These are phyloP conservation scores for Fraxinus pennsylvanica DNA, from an alignment of 257 asterid genomes.

Conservation along the genomic window DNA sequence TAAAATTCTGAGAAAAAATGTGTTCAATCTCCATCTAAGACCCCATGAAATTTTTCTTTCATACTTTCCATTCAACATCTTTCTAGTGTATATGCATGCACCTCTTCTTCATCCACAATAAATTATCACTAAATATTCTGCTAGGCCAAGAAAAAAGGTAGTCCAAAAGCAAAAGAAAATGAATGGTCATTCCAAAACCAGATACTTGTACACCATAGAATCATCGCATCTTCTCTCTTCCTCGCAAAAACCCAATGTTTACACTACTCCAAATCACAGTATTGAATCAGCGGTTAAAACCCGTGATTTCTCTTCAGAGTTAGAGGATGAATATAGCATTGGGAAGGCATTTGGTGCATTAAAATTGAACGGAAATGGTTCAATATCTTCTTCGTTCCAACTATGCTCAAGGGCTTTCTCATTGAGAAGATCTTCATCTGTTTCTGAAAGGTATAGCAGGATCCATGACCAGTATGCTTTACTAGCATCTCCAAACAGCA, in stretches of 20 bases:
- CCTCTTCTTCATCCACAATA: not conserved
- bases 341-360: constrained; percentile 17
- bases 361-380: constrained; percentile 30
- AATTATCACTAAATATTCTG: not conserved
- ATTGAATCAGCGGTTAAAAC: not conserved
- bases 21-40: not conserved
- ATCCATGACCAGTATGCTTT: constrained; percentile 42
- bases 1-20: not conserved
- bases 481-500: constrained; percentile 19
- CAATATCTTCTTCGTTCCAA: constrained; percentile 29
- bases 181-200: constrained; percentile 36
- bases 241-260: constrained; percentile 10
- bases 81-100: not conserved
- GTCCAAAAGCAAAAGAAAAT: constrained; percentile 19
- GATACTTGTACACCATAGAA: constrained; percentile 27
- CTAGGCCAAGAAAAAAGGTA: constrained; percentile 6
- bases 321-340: constrained; percentile 15
- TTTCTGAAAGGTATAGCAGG: constrained; percentile 50
- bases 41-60: not conserved
- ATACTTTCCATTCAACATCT: too few relatives aligned
- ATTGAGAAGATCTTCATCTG: constrained; percentile 47
- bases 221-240: constrained; percentile 31
- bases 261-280: constrained; percentile 13
- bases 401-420: constrained; percentile 34
- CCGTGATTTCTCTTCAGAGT: constrained; percentile 15